Evolutionary conservation across 1,284 basidiomycete genomes (phyloP).

Genomic region (Boletus austroedulis): DNA sequence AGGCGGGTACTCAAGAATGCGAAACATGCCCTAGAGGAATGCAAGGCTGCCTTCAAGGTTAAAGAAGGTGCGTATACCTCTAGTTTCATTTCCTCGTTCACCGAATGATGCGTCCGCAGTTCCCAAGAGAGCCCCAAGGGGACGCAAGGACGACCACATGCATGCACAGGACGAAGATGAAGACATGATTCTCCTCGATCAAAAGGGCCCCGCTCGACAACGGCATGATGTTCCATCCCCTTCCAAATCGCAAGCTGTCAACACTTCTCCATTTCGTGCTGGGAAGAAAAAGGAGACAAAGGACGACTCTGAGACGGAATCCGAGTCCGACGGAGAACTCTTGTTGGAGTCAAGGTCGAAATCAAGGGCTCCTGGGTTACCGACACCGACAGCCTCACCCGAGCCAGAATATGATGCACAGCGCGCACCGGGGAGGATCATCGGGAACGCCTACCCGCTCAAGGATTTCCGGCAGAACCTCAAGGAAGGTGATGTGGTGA

Average conservation of each 20-base stretch:
- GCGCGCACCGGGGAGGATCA: conserved; percentile 53
- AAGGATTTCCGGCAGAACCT: conserved; percentile 73
- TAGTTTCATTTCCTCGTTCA: conserved; percentile 6
- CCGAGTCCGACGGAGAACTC: conserved; percentile 42
- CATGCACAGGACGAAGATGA: conserved; percentile 62
- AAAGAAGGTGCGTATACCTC: conserved; percentile 55
- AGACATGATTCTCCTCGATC: conserved; percentile 60
- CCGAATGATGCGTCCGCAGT: conserved; percentile 38
- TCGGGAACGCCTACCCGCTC: conserved; percentile 72
- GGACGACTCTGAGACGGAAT: conserved; percentile 44
- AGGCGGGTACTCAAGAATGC: conserved; percentile 61
- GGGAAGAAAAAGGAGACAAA: conserved; percentile 31
- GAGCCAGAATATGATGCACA: conserved; percentile 45
- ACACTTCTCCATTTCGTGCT: conserved; percentile 11
- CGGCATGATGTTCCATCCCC: background rate
- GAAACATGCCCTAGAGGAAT: conserved; percentile 53
- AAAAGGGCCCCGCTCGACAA: conserved; percentile 37
- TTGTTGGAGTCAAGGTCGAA: conserved; percentile 27
- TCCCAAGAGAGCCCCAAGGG: conserved; percentile 50
- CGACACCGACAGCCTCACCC: conserved; percentile 51
- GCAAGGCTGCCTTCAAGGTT: conserved; percentile 68
- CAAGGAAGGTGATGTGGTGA: conserved; percentile 70
- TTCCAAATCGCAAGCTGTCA: conserved; percentile 5
- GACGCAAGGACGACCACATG: conserved; percentile 58
- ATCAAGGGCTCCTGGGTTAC: conserved; percentile 30